These are phyloP conservation scores for Telopea speciosissima DNA, from an alignment of 177 flowering plant genomes.

Conservation along the genomic window DNA sequence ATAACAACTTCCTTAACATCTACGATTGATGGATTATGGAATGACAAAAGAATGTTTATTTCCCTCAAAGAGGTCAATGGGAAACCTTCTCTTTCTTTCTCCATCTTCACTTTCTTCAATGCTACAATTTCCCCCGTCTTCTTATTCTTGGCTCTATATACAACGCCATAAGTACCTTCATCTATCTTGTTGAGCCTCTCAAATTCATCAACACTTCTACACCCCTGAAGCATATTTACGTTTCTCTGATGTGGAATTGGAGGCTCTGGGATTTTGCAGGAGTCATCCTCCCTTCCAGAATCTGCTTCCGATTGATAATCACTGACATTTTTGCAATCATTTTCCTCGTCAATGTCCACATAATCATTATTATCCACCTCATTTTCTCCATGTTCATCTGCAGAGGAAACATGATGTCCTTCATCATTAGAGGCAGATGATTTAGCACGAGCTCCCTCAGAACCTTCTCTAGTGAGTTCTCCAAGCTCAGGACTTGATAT, in stretches of 20 bases:
- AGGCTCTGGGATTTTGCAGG: conserved; percentile 40
- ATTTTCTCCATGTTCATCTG: conserved; percentile 36
- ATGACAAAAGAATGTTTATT: conserved; percentile 91
- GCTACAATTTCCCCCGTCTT: conserved; percentile 93
- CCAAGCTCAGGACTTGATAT: conserved; percentile 45
- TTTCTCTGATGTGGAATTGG: conserved; percentile 50
- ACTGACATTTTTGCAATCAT: conserved; percentile 19
- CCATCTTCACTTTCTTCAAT: conserved; percentile 96
- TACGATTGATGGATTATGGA: conserved; percentile 89
- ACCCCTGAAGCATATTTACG: conserved; percentile 86
- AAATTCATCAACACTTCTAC: conserved; percentile 98
- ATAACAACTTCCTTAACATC: conserved; percentile 99
- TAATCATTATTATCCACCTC: conserved; percentile 35
- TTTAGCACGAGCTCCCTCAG: conserved; percentile 33
- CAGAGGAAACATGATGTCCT: conserved; percentile 31
- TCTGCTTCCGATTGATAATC: conserved; percentile 34
- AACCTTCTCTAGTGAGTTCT: conserved; percentile 43
- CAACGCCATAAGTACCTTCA: conserved; percentile 99
- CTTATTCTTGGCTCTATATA: conserved; percentile 87
- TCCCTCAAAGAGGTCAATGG: conserved; percentile 94
- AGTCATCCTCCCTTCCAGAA: conserved; percentile 40
- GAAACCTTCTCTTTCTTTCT: conserved; percentile 95
- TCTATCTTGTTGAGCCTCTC: conserved; percentile 90
- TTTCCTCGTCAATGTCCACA: conserved; percentile 58
- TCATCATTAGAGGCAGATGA: conserved; percentile 54